Conservation (phyloP, 2,329 filamentous ascomycete species). For the Curvularia spicifera region DNA sequence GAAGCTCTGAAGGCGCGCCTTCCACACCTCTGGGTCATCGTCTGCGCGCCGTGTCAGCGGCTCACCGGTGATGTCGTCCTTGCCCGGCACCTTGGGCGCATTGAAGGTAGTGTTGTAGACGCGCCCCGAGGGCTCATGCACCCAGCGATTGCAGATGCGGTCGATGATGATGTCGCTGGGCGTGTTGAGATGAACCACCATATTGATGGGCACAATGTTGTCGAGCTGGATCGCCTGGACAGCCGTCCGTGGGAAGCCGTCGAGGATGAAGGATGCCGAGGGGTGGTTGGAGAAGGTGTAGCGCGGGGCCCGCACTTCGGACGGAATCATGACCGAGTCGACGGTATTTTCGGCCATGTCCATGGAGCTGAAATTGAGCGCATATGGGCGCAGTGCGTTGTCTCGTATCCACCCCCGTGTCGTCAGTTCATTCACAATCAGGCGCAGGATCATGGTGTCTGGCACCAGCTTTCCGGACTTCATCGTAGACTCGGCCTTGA, state of each 20-base stretch:
- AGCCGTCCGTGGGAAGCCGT: slow-evolving; percentile 92
- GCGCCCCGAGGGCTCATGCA: slow-evolving; percentile 87
- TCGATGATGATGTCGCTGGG: slow-evolving; percentile 86
- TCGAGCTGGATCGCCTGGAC: slow-evolving; percentile 80
- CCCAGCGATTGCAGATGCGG: slow-evolving; percentile 90
- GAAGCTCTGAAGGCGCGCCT: slow-evolving; percentile 79
- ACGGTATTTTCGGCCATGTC: slow-evolving; percentile 44
- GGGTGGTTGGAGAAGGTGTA: slow-evolving; percentile 69
- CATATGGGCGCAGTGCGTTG: slow-evolving; percentile 55
- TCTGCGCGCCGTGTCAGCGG: slow-evolving; percentile 80
- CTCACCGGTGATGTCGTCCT: slow-evolving; percentile 92
- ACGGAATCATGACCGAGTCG: slow-evolving; percentile 53
- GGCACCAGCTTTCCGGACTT: slow-evolving; percentile 87
- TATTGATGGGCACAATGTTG: slow-evolving; percentile 86
- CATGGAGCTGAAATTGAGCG: slow-evolving; percentile 51
- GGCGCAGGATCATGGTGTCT: slow-evolving; percentile 86
- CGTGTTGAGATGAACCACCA: slow-evolving; percentile 85
- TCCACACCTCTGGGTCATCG: slow-evolving; percentile 87
- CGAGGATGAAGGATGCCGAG: slow-evolving; percentile 87
- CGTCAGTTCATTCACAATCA: slow-evolving; percentile 89
- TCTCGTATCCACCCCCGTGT: slow-evolving; percentile 80
- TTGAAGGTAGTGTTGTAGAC: slow-evolving; percentile 97
- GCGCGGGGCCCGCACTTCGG: slow-evolving; percentile 42
- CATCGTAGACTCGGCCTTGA: slow-evolving; percentile 89
- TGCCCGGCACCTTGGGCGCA: slow-evolving; percentile 77